phyloP scores from a whole-genome alignment of 1,284 basidiomycete species.

The Ceratobasidium sp. region DNA sequence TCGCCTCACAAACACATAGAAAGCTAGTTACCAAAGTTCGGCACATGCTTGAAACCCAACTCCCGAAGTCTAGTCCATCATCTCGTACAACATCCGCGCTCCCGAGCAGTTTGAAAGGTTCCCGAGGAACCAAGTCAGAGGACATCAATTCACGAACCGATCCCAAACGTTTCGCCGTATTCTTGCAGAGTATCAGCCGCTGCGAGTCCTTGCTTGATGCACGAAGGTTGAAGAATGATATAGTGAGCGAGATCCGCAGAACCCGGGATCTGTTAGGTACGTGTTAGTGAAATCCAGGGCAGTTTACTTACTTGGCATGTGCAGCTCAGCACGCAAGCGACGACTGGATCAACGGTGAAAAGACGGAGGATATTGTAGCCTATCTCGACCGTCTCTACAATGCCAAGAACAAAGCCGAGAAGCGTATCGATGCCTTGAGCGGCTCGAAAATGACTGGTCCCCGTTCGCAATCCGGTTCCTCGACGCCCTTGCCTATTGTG shows the following conservation, averaged over 20 bases:
- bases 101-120: constrained; percentile 56
- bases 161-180: constrained; percentile 86
- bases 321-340: constrained; percentile 83
- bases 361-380: constrained; percentile 58
- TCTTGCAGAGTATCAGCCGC: constrained; percentile 83
- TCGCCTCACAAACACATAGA: constrained; percentile 56
- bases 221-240: constrained; percentile 87
- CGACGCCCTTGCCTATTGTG: background rate
- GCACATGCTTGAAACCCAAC: constrained; percentile 81
- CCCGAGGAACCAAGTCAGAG: constrained; percentile 59
- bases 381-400: constrained; percentile 90
- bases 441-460: too few relatives aligned
- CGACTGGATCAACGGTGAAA: too few relatives aligned
- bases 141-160: constrained; percentile 81
- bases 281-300: constrained; percentile 45
- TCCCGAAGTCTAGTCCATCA: constrained; percentile 41
- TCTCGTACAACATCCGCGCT: constrained; percentile 54
- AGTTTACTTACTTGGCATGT: constrained; percentile 10
- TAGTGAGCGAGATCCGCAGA: constrained; percentile 85
- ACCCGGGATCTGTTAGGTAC: constrained; percentile 77
- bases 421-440: too few relatives aligned
- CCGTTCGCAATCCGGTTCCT: constrained; percentile 11
- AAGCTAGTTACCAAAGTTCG: constrained; percentile 86
- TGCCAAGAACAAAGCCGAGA: constrained; percentile 69
- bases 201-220: constrained; percentile 88